Evolutionary conservation across 2,329 filamentous ascomycete genomes (phyloP), one percentile per base, ranked within the genome.

Genomic region (Allantophomopsis cytisporea): DNA sequence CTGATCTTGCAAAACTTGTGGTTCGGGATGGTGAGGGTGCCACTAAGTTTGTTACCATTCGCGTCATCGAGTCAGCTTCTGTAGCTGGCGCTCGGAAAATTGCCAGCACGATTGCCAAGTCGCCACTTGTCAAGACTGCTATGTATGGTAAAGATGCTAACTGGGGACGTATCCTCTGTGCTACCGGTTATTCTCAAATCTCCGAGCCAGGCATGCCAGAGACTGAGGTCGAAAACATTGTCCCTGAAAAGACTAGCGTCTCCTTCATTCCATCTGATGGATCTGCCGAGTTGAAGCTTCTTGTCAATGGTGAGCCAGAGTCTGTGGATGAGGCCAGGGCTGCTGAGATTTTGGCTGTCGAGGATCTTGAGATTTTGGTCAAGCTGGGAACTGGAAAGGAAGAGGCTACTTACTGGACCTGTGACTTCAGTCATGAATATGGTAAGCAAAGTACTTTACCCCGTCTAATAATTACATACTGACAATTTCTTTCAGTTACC

Each of bases 101-200:
- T 44, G 91, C 88, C 10, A 83, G 80, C 45, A 81, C 84, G 36
- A 95, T 98, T 56, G 88, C 91, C 13, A 77, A 81, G 38, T 94
- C 87, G 1, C 86, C 91, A 7, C 75, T 98, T 11, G 91, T 98
- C 51, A 98, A 98, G 69, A 98, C 91, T 0, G 91, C 91, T 0
- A 69, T 98, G 32, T 98, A 98, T 60, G 91, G 91, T 47, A 86
- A 87, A 58, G 91, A 98, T 57, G 91, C 91, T 14, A 98, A 98
- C 67, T 98, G 91, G 91, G 91, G 91, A 28, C 86, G 91, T 40
- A 94, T 98, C 45, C 71, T 96, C 20, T 96, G 91, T 59, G 89
- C 91, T 1, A 87, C 88, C 4, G 91, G 91, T 3, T 96, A 96
- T 57, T 68, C 76, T 12, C 62, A 76, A 36, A 68, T 80, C 45